These are phyloP conservation scores for Smithsoniella earleae DNA, from an alignment of 163 green algal genomes.

Conservation along the genomic window DNA sequence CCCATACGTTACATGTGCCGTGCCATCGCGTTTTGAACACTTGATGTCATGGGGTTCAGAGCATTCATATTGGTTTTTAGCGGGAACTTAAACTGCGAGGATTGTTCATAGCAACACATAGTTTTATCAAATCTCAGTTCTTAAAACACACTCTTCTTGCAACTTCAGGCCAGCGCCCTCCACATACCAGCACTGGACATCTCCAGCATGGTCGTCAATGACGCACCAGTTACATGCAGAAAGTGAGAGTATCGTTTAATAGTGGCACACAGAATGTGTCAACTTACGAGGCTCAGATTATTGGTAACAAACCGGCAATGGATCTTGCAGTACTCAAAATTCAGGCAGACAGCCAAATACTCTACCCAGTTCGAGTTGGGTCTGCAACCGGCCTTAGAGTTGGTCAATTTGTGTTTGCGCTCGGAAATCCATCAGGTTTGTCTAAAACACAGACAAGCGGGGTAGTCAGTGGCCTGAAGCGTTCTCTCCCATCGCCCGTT, in stretches of 20 bases:
- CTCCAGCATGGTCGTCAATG: no score
- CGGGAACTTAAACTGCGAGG: background rate
- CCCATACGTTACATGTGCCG: background rate
- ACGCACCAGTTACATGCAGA: no score
- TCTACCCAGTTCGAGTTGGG: background rate
- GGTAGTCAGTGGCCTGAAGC: constrained; percentile 27
- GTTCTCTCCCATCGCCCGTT: constrained; percentile 14
- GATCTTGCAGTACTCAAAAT: constrained; percentile 23
- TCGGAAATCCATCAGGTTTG: constrained; percentile 16
- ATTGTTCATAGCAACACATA: background rate
- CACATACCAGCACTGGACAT: no score
- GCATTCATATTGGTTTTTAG: background rate
- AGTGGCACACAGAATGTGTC: background rate
- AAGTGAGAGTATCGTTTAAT: constrained; percentile 13
- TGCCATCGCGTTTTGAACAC: background rate
- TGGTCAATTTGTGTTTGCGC: constrained; percentile 1
- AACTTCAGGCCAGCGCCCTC: no score
- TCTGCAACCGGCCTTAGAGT: constrained; percentile 4
- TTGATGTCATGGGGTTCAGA: background rate
- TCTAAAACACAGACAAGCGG: constrained; percentile 31
- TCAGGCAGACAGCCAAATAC: background rate
- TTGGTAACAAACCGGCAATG: background rate
- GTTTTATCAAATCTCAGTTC: no score
- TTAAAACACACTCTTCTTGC: no score
- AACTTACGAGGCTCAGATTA: background rate